Percentiles rank a stretch among this genome's conserved stretches.
These are phyloP conservation scores for Ogataea trehaloabstinens DNA, from an alignment of 805 yeast species.

Conservation along the genomic window DNA sequence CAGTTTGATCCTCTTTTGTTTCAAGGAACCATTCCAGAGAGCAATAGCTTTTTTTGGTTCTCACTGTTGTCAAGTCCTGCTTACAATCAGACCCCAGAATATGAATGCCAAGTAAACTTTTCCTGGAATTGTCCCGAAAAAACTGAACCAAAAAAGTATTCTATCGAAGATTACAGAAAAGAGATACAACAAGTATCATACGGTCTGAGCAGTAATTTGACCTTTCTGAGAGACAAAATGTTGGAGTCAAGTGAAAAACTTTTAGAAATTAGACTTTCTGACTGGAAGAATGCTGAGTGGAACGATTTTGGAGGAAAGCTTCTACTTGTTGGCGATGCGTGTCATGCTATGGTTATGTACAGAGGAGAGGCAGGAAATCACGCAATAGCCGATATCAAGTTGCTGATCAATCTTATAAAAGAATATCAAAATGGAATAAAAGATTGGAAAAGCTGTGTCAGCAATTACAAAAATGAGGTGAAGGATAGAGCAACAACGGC, in stretches of 20 bases:
- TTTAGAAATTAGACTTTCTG: conserved; percentile 14
- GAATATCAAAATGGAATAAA: conserved; percentile 1
- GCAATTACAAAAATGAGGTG: conserved; percentile 9
- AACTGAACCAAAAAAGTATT: conserved; percentile 7
- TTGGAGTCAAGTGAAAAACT: conserved; percentile 4
- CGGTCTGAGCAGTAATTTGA: conserved; percentile 9
- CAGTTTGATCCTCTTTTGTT: conserved; percentile 30
- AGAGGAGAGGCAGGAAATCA: conserved; percentile 23
- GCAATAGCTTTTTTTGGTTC: conserved; percentile 30
- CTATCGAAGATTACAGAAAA: conserved; percentile 8
- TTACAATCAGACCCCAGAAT: conserved; percentile 9
- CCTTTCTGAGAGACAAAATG: conserved; percentile 11
- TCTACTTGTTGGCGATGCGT: conserved; percentile 35
- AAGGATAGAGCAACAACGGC: conserved; percentile 16
- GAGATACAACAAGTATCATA: conserved; percentile 8
- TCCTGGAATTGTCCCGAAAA: conserved; percentile 17
- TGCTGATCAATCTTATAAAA: conserved; percentile 9
- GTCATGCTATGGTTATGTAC: conserved; percentile 34
- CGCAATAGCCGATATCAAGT: conserved; percentile 19
- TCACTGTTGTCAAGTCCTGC: conserved; percentile 21
- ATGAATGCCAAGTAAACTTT: conserved; percentile 19
- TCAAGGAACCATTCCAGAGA: conserved; percentile 30
- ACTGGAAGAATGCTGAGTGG: conserved; percentile 18
- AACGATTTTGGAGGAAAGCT: conserved; percentile 22
- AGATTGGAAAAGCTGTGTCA: conserved; percentile 8